Conservation (phyloP, 2,329 filamentous ascomycete genomes). For the Neofusicoccum sp. region DNA sequence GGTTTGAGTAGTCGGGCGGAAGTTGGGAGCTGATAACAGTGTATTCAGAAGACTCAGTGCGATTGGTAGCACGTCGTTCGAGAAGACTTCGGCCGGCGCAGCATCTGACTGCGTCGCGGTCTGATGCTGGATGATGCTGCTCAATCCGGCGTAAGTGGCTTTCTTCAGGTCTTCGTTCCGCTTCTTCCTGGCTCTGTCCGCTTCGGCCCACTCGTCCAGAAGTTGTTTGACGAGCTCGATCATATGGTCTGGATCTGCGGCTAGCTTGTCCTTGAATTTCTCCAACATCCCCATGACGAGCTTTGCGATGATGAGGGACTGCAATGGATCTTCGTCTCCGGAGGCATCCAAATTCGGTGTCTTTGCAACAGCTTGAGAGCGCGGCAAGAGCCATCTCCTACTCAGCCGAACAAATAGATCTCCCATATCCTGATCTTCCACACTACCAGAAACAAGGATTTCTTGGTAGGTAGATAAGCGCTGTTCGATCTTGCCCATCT, state of each 20-base stretch:
- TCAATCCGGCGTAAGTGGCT: slow-evolving; percentile 29
- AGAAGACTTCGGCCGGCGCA: slow-evolving; percentile 23
- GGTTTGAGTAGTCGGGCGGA: slow-evolving; percentile 30
- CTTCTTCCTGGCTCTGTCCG: slow-evolving; percentile 46
- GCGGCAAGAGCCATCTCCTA: slow-evolving; percentile 54
- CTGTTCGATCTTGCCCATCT: slow-evolving; percentile 30
- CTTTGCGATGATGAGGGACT: slow-evolving; percentile 57
- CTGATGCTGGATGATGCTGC: slow-evolving; percentile 25
- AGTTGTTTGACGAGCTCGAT: slow-evolving; percentile 64
- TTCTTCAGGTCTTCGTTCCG: slow-evolving; percentile 20
- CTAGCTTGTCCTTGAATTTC: slow-evolving; percentile 61
- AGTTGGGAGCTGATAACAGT: slow-evolving; percentile 34
- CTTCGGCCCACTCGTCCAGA: slow-evolving; percentile 45
- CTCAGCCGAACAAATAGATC: slow-evolving; percentile 61
- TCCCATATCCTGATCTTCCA: slow-evolving; percentile 56
- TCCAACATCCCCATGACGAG: slow-evolving; percentile 66
- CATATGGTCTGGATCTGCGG: slow-evolving; percentile 63
- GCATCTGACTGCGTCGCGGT: background rate
- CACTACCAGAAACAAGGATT: slow-evolving; percentile 48
- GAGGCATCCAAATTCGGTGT: slow-evolving; percentile 22
- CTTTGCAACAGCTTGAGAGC: slow-evolving; percentile 18
- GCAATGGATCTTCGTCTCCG: slow-evolving; percentile 44
- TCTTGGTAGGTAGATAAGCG: slow-evolving; percentile 27
- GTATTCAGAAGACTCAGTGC: slow-evolving; percentile 42
- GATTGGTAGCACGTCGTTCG: slow-evolving; percentile 40